Base-by-base conservation (phyloP, 2,329 filamentous ascomycete species). In the Cadophora gregata region DNA sequence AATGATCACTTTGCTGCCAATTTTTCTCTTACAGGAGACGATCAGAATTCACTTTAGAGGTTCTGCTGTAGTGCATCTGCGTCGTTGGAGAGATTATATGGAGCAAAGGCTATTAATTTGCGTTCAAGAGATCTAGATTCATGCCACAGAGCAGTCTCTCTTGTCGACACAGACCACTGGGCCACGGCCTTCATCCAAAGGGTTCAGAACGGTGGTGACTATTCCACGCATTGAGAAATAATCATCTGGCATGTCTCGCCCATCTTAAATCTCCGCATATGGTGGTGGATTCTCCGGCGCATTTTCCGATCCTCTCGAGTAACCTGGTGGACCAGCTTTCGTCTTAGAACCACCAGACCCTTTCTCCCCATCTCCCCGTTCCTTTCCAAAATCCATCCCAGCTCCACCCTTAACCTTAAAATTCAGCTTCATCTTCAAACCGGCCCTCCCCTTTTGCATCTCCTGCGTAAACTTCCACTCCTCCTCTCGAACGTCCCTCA, bases 401-500 rank as follows among this genome's bases (percentile, higher is more conserved):
- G 14, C 48, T 56, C 24, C 10, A 29, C 48, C 16, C 16, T 4
- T 16, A 12, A 12, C 21, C 27, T 33, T 59, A 36, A 65, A 59
- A 5, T 64, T 64, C 16, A 69, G 27, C 21, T 16, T 62, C 10
- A 63, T 47, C 36, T 61, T 42, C 12, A 7, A 3, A 3, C 36
- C 67, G 9, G 65, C 56, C 29, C 25, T 33, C 19, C 33, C 45
- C 19, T 53, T 16, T 56, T 61, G 62, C 27, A 69, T 45, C 27
- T 68, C 61, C n/a, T 68, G 60, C 9, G 66, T 68, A 58, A 72
- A 73, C 31, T 47, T 67, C 66, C 66, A 67, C 36, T 71, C 68
- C 29, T 70, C 69, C 16, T 71, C 67, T 12, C 66, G 53, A 21
- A 73, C 36, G 4, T 27, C 21, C 33, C 38, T 50, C 19, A 69